A percentile compares a stretch with the other conserved stretches of the same genome.
Conservation (phyloP, 23 red algal genomes). For the Agarophyton chilense region DNA sequence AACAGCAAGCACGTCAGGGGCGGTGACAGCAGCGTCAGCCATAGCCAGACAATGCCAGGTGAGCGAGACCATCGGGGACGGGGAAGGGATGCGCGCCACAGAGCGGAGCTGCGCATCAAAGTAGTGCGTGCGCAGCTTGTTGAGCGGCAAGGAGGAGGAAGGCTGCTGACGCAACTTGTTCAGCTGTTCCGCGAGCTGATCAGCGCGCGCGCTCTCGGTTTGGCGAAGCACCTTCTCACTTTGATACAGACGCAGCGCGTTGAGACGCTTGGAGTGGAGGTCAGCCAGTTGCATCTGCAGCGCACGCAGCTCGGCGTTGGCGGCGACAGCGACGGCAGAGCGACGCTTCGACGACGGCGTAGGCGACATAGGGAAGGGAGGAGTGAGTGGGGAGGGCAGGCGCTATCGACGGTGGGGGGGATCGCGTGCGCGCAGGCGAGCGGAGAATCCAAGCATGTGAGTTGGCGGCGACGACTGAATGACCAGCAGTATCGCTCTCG, state of each 20-base stretch:
- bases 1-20: conserved; percentile 26
- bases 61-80: conserved; percentile 25
- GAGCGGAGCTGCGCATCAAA: conserved; percentile 35
- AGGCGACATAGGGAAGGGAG: background rate
- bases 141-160: background rate
- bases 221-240: conserved; percentile 31
- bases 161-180: background rate
- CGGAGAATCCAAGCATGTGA: too few species aligned
- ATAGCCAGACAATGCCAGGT: conserved; percentile 61
- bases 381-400: background rate
- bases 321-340: background rate
- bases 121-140: conserved; percentile 20
- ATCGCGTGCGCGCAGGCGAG: too few species aligned
- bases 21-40: background rate
- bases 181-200: conserved; percentile 9
- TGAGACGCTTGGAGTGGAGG: conserved; percentile 36
- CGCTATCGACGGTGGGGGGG: background rate
- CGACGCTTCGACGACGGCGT: background rate
- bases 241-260: conserved; percentile 45
- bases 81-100: background rate
- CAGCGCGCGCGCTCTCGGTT: conserved; percentile 27
- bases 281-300: conserved; percentile 29
- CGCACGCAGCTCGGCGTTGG: conserved; percentile 9
- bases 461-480: background rate
- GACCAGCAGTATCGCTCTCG: too few species aligned